Base-by-base conservation (phyloP, 306 rosid species). In the Trifolium dubium region DNA sequence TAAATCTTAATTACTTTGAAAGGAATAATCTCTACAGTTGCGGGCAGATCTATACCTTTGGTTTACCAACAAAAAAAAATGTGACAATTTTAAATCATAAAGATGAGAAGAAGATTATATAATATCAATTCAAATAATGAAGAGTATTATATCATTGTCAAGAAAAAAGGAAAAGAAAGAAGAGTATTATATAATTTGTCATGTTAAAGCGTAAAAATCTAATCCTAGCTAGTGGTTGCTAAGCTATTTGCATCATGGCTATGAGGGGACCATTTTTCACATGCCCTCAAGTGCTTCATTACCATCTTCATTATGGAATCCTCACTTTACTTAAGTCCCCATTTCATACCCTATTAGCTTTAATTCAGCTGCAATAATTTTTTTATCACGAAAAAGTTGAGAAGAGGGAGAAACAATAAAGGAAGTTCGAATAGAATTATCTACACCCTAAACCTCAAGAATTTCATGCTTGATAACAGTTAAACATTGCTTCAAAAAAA, bases 261-360 rank as follows among this genome's bases (percentile, higher is more conserved):
- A 49, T 23, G 72, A 39, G 86, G 91, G 92, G 89, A 76, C 92
- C 85, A 79, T 67, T 71, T 19, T 71, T 76, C 79, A 67, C 69
- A 17, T 54, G 85, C 88, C 70, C 82, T 89, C 90, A 65, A 86
- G 89, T 86, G 84, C 84, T 64, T 39, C 69, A 64, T 76, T 59
- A 43, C 82, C 79, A 15, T 64, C 85, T 77, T 83, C 87, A 89
- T 92, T 72, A 86, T 86, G 74, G 30, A 86, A 75, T 28, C 85
- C 83, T 74, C 84, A 79, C 91, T 82, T 79, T 83, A 60, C 62
- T 80, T 77, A 62, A 62, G 56, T 67, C 74, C 67, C 64, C 46
- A 13, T 64, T 85, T 83, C 81, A 79, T 82, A 79, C 73, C 79
- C 41, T 80, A 34, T 67, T 49, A 49, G 79, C 84, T 82, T 74